A percentile compares a stretch with the other conserved stretches of the same genome.
Evolutionary conservation across 1,284 basidiomycete species (phyloP).

Genomic region (Leucoagaricus sp.): DNA sequence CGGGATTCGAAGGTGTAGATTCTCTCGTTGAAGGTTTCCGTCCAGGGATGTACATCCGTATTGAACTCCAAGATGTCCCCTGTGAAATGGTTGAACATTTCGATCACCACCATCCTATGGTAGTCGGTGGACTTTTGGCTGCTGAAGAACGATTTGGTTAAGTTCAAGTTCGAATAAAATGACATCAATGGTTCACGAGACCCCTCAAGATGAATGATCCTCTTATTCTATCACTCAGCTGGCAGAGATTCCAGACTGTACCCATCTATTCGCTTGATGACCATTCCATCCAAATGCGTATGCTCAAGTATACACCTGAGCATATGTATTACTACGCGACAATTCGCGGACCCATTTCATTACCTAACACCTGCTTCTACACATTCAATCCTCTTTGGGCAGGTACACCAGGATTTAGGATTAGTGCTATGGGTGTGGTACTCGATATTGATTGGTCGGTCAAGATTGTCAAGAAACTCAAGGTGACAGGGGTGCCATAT

Average conservation of each 20-base stretch:
- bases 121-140: constrained; percentile 91
- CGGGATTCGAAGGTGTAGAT: constrained; percentile 86
- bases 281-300: constrained; percentile 96
- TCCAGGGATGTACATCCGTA: constrained; percentile 92
- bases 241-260: constrained; percentile 94
- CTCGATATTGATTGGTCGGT: constrained; percentile 90
- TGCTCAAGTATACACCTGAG: constrained; percentile 99
- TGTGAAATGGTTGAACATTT: constrained; percentile 95
- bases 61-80: constrained; percentile 85
- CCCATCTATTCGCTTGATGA: constrained; percentile 98
- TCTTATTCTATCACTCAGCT: constrained; percentile 93
- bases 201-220: constrained; percentile 99
- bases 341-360: constrained; percentile 89
- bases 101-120: constrained; percentile 87
- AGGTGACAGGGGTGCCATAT: constrained; percentile 92
- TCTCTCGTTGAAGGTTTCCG: constrained; percentile 88
- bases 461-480: constrained; percentile 98
- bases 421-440: constrained; percentile 94
- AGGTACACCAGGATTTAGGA: constrained; percentile 77
- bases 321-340: constrained; percentile 99
- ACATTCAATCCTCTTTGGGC: constrained; percentile 88
- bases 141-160: constrained; percentile 93
- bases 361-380: constrained; percentile 97
- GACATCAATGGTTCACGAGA: constrained; percentile 92
- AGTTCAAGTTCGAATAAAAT: constrained; percentile 94